Base-by-base conservation (phyloP, 2,329 filamentous ascomycete genomes). In the Lachnellula arida region DNA sequence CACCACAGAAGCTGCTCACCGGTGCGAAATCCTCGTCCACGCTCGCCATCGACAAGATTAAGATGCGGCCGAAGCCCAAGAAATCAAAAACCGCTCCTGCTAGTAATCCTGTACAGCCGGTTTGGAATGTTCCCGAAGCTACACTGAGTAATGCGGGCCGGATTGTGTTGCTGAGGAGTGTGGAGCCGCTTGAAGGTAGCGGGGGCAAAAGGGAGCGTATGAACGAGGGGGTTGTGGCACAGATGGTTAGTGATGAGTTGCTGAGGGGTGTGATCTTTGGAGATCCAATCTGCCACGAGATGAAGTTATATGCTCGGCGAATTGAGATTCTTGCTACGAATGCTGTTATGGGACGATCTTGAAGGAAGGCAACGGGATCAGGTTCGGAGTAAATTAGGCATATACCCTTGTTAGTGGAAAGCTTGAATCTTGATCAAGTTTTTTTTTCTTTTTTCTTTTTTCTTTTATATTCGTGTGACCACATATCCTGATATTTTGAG, bases 221-320 rank as follows among this genome's bases (percentile, higher is more conserved):
- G 19, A 71, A 73, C 56, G 80, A 86, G 49, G 81, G 84, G 4
- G 81, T 91, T 0, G 80, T 88, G 47, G 89, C 89, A 2, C 85
- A 86, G 59, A 78, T 85, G 9, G 80, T 86, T 8, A 81, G 76
- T 0, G 88, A 94, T 60, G 81, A 86, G 44, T 77, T 88, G 67
- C 71, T 96, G 50, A 76, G 87, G 23, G 79, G 77, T 1, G 80
- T 91, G 0, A 77, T 96, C 4, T 96, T 91, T 80, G 91, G 91
- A 0, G 90, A 96, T 68, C 88, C 89, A 0, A 76, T 90, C 44
- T 87, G 85, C 68, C 91, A 95, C 73, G 78, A 85, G 63, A 95
- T 96, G 91, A 82, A 76, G 57, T 67, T 94, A 19, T 96, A 96
- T 71, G 82, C 82, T 14, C 81, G 78, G 19, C 75, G 91, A 52